Percentiles rank a stretch among this genome's conserved stretches.
Evolutionary conservation across 345 rosid genomes (phyloP).

Genomic region (Sonneratia alba): DNA sequence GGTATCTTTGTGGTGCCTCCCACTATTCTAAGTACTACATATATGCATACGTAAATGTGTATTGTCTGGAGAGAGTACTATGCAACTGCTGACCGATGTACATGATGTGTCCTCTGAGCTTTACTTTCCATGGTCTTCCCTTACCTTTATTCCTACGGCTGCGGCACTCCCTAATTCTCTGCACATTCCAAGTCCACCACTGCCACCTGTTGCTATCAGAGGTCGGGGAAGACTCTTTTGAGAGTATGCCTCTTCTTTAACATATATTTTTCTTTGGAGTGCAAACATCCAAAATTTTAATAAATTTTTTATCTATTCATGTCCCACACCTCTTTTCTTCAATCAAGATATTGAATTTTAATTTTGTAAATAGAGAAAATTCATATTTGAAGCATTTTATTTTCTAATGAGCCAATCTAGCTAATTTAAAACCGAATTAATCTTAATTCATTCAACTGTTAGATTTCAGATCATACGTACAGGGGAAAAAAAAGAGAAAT

Average conservation of each 20-base stretch:
- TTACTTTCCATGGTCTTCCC: constrained; percentile 17
- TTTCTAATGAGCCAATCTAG: too few species aligned
- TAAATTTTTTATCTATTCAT: too few species aligned
- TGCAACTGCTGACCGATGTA: not conserved
- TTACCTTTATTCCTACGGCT: constrained; percentile 80
- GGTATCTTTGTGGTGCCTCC: constrained; percentile 22
- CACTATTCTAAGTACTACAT: constrained; percentile 2
- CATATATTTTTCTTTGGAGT: not conserved
- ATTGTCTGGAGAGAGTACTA: constrained; percentile 24
- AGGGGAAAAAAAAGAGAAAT: not conserved
- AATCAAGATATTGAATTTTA: too few species aligned
- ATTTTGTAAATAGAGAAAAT: too few species aligned
- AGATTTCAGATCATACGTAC: too few species aligned
- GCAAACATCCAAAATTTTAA: too few species aligned
- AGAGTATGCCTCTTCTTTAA: not conserved
- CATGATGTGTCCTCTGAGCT: not conserved
- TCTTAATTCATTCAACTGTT: too few species aligned
- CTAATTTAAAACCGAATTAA: too few species aligned
- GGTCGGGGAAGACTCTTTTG: constrained; percentile 5
- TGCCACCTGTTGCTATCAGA: constrained; percentile 36
- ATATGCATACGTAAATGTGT: constrained; percentile 18
- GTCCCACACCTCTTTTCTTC: too few species aligned
- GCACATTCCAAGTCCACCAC: constrained; percentile 1
- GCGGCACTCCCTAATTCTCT: constrained; percentile 30
- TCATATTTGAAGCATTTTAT: too few species aligned